Evolutionary conservation across 495 filamentous ascomycete genomes (phyloP), one percentile per base, ranked within the genome.

Genomic region (Penicillium maclennaniae): DNA sequence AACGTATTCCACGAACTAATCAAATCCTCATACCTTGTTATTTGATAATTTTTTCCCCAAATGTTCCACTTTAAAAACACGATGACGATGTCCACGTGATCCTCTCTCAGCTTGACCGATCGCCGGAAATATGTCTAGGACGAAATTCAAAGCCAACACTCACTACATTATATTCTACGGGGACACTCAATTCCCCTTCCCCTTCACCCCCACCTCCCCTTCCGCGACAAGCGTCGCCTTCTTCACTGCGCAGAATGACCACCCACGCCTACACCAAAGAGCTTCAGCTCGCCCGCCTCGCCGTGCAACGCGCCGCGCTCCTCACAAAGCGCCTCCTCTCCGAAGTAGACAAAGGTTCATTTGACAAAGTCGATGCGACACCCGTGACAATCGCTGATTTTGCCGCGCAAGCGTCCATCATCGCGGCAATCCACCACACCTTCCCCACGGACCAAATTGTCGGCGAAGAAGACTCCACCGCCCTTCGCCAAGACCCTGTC

Each of bases 341-440:
- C 7, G 62, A 63, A 6, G 70, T 79, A 34, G 67, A 78, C 61
- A 78, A 76, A 47, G 75, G 75, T 39, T 53, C 60, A 12, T 61
- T 80, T n/a, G 69, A 76, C 58, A 87, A 87, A 59, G 74, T 70
- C 49, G 83, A 87, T 56, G 66, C 74, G 7, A 80, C 75, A 23
- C 82, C 83, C 7, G 83, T 87, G 25, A 87, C 84, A 2, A 75
- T 86, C n/a, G 83, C 81, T 60, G 84, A 87, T 56, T 86, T 86
- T 58, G 83, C 80, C 47, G 79, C 84, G 38, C 84, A 87, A 62
- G 80, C 83, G 17, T 68, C 86, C 4, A 76, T 87, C 21, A 80
- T 83, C 42, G 70, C 70, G 31, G 79, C 79, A 0, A 63, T 87
- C 27, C 70, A 77, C 52, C 45, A 64, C 41, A 66, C 66, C 39